phyloP scores from a whole-genome alignment of 176 grass and related monocot species.

The Dactylis glomerata region DNA sequence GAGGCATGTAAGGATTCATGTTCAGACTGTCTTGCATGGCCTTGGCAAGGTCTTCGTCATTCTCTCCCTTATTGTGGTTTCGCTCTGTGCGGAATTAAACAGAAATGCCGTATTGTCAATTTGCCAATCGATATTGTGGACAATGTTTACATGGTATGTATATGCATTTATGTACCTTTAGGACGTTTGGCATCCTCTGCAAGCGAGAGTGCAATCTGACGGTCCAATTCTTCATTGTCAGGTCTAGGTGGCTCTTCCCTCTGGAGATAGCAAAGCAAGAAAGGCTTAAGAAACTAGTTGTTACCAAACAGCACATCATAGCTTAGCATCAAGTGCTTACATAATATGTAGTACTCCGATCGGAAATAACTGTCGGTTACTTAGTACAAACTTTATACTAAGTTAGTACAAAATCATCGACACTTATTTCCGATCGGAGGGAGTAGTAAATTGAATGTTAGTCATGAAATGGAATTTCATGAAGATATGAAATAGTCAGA shows the following conservation, averaged over 20 bases:
- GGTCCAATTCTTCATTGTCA: constrained; percentile 78
- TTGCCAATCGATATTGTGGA: not conserved
- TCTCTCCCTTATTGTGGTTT: constrained; percentile 49
- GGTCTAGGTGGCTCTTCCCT: constrained; percentile 59
- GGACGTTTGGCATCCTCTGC: constrained; percentile 68
- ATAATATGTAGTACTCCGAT: too few species aligned
- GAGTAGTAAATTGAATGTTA: not conserved
- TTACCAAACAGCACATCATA: not conserved
- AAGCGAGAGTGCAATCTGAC: constrained; percentile 78
- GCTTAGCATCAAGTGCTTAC: not conserved
- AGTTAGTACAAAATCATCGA: too few species aligned
- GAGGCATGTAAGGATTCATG: constrained; percentile 52
- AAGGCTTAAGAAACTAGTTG: constrained; percentile 14
- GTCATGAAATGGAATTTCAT: constrained; percentile 9
- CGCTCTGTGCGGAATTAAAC: constrained; percentile 37
- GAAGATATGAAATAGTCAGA: not conserved
- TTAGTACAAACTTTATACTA: too few species aligned
- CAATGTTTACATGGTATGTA: not conserved
- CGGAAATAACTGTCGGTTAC: too few species aligned
- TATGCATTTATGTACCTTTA: constrained; percentile 39
- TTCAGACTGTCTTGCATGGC: constrained; percentile 71
- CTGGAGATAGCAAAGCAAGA: constrained; percentile 38
- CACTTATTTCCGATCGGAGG: too few species aligned
- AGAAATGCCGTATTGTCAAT: not conserved
- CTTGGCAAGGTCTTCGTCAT: constrained; percentile 67